These are phyloP conservation scores for Mycena polygramma DNA, from an alignment of 768 basidiomycete genomes.

Conservation along the genomic window DNA sequence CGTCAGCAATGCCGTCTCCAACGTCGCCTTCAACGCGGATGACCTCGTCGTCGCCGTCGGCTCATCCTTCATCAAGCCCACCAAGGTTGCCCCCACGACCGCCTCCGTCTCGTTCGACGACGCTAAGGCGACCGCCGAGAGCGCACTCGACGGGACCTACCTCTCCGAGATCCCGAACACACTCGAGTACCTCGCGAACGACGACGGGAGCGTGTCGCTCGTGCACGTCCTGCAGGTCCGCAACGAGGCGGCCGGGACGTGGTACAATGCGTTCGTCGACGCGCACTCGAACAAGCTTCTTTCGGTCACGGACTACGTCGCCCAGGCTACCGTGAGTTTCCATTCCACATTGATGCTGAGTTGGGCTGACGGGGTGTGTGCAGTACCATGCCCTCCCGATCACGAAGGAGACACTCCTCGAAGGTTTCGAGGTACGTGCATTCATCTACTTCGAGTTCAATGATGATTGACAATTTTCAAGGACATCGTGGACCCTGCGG, in stretches of 20 bases:
- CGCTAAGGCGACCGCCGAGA: conserved; percentile 49
- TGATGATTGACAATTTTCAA: no score
- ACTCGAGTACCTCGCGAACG: conserved; percentile 50
- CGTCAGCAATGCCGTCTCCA: conserved; percentile 47
- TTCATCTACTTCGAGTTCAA: no score
- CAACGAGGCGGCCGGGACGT: conserved; percentile 47
- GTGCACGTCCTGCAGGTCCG: conserved; percentile 45
- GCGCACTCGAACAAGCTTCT: conserved; percentile 56
- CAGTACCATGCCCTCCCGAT: conserved; percentile 65
- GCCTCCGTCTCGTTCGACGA: conserved; percentile 47
- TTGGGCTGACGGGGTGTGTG: background rate
- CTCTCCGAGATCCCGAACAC: conserved; percentile 45
- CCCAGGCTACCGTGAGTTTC: conserved; percentile 50
- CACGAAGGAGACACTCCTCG: conserved; percentile 59
- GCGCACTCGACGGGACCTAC: conserved; percentile 44
- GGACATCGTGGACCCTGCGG: conserved; percentile 60
- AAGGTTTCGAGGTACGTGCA: conserved; percentile 53
- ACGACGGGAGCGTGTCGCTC: conserved; percentile 47
- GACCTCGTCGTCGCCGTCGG: conserved; percentile 39
- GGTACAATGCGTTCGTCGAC: conserved; percentile 65
- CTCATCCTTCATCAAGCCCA: conserved; percentile 38
- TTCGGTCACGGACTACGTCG: conserved; percentile 60
- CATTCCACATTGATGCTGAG: background rate
- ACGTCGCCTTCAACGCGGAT: conserved; percentile 39
- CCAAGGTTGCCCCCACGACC: conserved; percentile 38